Base-by-base conservation (phyloP, 2,329 filamentous ascomycete genomes). In the Coniochaeta ligniaria region DNA sequence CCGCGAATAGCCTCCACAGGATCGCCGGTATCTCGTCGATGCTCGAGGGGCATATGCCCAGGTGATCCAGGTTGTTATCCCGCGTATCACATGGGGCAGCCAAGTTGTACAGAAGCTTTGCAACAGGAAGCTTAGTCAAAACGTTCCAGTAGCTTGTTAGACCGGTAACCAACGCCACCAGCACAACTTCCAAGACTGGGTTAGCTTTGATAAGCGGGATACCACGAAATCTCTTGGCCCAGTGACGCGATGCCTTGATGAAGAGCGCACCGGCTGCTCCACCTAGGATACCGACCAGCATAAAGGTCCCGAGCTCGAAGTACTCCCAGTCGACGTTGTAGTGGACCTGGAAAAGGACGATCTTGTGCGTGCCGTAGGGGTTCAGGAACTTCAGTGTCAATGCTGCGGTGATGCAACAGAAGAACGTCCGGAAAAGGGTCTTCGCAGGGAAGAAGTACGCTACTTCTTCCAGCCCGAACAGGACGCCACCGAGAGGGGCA, bases 371-470 rank as follows among this genome's bases (percentile, higher is more conserved):
- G 33, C 94, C 94, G 68, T 98, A 99, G 0, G 95, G 95, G 68
- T 99, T 96, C 41, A 98, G 79, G 66, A 97, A 97, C 70, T 97
- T 97, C 66, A 99, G 80, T 1, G 93, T 94, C 36, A 99, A 76
- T 0, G 95, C 92, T 1, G 95, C 93, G 35, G 90, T 88, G 67
- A 98, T 98, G 74, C 94, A 98, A 78, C 94, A 98, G 75, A 98
- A 98, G 74, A 99, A 99, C 0, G 95, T 98, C 59, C 95, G 83
- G 78, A 99, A 99, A 9, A 99, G 83, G 0, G 94, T 98, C 77
- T 99, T 98, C 6, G 94, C 92, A 0, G 95, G 94, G 72, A 98
- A 98, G 74, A 98, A 98, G 74, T 98, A 98, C 66, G 91, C 86
- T 63, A 98, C 93, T 80, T 98, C 95, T 74, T 99, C 95, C 33